Evolutionary conservation across 1,284 basidiomycete genomes (phyloP), one percentile per base, ranked within the genome.

Genomic region (Austroboletus novae-zelandiae): DNA sequence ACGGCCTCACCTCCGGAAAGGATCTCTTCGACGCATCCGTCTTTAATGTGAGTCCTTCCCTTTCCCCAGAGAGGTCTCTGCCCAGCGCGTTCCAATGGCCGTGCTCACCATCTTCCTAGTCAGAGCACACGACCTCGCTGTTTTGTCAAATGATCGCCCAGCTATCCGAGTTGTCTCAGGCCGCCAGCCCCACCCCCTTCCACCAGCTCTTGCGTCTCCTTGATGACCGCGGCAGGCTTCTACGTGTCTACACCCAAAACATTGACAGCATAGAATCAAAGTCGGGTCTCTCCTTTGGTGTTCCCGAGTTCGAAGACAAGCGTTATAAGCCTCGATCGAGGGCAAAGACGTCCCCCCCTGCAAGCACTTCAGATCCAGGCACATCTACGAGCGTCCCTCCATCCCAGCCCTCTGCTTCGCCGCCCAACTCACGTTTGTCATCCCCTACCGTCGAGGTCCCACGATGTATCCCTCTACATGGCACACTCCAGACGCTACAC

Each of bases 171-270:
- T 74, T 94, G 29, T 88, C 93, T 5, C 76, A 81, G 50, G 74
- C 77, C 2, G 91, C 94, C 9, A 61, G 78, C 53, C 94, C 94
- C 1, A 95, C 94, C 4, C 73, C 84, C 1, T 97, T 97, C 59
- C 94, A 98, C 64, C 70, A 75, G 8, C 74, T 90, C 25, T 80
- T 98, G 23, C 85, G 85, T 39, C 64, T 76, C 13, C 80, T 97
- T 20, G 91, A 97, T 61, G 75, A 84, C 49, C 77, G 86, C 42
- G 88, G 90, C 2, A 80, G 83, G 43, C 80, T 98, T 1, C 77
- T 94, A 40, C 80, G 94, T 27, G 91, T 94, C 5, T 98, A 97
- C 69, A 96, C 94, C 0, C 94, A 98, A 73, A 95, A 96, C 70
- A 95, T 97, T 54, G 94, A 98, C 65, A 87, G 86, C 14, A 82